Percentiles rank a stretch among this genome's conserved stretches.
Conservation (phyloP, 805 yeast genomes). For the Phaffomyces thermotolerans region DNA sequence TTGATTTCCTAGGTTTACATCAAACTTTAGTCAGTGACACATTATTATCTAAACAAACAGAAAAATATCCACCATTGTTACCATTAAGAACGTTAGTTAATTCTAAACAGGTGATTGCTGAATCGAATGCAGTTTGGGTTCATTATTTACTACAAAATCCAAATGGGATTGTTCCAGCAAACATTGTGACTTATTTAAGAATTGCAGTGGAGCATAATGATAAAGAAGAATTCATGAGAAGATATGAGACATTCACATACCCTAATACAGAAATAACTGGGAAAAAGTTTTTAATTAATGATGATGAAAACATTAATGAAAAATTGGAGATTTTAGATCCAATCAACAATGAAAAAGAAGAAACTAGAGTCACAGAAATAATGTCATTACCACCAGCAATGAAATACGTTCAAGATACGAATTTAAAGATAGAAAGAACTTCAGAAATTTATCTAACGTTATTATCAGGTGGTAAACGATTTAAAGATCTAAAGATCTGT, state of each 20-base stretch:
- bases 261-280: slow-evolving; percentile 19
- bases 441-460: slow-evolving; percentile 14
- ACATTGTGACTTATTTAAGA: slow-evolving; percentile 46
- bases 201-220: slow-evolving; percentile 33
- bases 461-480: slow-evolving; percentile 48
- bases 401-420: slow-evolving; percentile 2
- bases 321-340: too few species aligned
- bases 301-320: not conserved
- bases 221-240: slow-evolving; percentile 29
- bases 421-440: slow-evolving; percentile 14
- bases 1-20: slow-evolving; percentile 29
- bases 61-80: slow-evolving; percentile 54
- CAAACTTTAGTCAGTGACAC: slow-evolving; percentile 13
- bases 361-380: slow-evolving; percentile 6
- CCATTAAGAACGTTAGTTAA: slow-evolving; percentile 43
- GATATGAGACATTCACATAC: slow-evolving; percentile 31
- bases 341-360: not conserved
- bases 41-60: slow-evolving; percentile 12
- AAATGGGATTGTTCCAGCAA: slow-evolving; percentile 31
- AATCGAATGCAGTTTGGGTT: slow-evolving; percentile 72
- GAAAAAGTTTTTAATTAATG: slow-evolving; percentile 11
- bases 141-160: slow-evolving; percentile 41
- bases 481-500: slow-evolving; percentile 50
- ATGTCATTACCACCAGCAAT: slow-evolving; percentile 11
- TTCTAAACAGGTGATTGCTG: slow-evolving; percentile 48